Evolutionary conservation across 441 rosid genomes (phyloP).

Genomic region (Gossypium davidsonii): DNA sequence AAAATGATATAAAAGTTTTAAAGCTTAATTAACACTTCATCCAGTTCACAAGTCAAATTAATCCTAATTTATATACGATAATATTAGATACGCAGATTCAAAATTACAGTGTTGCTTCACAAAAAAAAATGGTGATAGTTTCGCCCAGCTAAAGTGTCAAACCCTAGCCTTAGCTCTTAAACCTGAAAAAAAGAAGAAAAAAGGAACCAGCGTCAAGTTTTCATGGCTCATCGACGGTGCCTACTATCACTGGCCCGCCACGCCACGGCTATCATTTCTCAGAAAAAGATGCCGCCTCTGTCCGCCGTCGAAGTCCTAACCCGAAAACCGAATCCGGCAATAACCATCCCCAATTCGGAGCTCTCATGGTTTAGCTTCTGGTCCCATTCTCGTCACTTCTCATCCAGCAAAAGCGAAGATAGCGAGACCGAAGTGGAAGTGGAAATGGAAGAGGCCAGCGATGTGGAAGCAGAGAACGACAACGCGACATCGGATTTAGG

Average conservation of each 20-base stretch:
- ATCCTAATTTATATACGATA: no score
- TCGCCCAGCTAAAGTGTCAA: no score
- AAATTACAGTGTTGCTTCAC: no score
- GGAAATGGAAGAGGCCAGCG: slow-evolving; percentile 33
- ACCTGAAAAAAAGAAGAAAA: not conserved
- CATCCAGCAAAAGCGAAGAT: slow-evolving; percentile 34
- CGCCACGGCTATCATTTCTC: slow-evolving; percentile 22
- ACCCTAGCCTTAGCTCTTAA: not conserved
- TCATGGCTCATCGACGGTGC: slow-evolving; percentile 69
- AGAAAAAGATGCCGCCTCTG: not conserved
- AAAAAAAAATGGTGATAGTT: no score
- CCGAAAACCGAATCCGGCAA: not conserved
- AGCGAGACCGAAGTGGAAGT: slow-evolving; percentile 24
- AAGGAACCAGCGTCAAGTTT: not conserved
- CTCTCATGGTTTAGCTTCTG: slow-evolving; percentile 15
- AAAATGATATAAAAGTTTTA: no score
- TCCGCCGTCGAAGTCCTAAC: slow-evolving; percentile 15
- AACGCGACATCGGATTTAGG: slow-evolving; percentile 26
- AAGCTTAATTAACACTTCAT: no score
- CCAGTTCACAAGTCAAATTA: no score
- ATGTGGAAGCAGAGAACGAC: slow-evolving; percentile 29
- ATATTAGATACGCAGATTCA: no score
- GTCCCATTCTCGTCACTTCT: slow-evolving; percentile 34
- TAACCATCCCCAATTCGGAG: slow-evolving; percentile 10
- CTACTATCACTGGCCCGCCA: slow-evolving; percentile 47